These are phyloP conservation scores for Starmerella sp. DNA, from an alignment of 805 yeast species.

Conservation along the genomic window DNA sequence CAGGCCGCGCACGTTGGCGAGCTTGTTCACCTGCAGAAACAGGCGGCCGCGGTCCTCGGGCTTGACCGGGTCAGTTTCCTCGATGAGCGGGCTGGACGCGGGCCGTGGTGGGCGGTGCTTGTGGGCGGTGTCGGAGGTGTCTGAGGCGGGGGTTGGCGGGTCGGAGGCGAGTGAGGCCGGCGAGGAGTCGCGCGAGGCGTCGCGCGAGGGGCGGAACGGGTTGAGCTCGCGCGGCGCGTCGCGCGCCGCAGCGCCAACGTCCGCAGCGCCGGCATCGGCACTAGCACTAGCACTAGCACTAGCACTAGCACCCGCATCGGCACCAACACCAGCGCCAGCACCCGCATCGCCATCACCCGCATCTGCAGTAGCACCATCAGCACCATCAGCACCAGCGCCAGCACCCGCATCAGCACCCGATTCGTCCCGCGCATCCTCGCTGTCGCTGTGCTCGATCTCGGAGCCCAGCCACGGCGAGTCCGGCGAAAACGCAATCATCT, in stretches of 20 bases:
- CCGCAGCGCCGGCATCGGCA: too few species aligned
- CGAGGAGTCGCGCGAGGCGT: neutral
- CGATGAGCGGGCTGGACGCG: slow-evolving; percentile 5
- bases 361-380: too few species aligned
- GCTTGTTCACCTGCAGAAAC: slow-evolving; percentile 23
- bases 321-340: too few species aligned
- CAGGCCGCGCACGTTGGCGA: slow-evolving; percentile 20
- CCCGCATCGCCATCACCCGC: too few species aligned
- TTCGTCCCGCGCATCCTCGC: too few species aligned
- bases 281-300: too few species aligned
- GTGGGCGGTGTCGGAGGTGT: neutral
- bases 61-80: slow-evolving; percentile 21
- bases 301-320: too few species aligned
- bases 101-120: neutral
- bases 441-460: neutral
- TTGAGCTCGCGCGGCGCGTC: neutral
- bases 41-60: slow-evolving; percentile 24
- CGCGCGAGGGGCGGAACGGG: slow-evolving; percentile 10
- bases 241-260: too few species aligned
- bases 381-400: too few species aligned
- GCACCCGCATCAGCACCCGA: too few species aligned
- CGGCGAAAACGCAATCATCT: slow-evolving; percentile 22
- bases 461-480: slow-evolving; percentile 20
- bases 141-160: neutral
- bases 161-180: too few species aligned